Evolutionary conservation across 306 rosid genomes (phyloP), one percentile per base, ranked within the genome.

Genomic region (Myrica gale): DNA sequence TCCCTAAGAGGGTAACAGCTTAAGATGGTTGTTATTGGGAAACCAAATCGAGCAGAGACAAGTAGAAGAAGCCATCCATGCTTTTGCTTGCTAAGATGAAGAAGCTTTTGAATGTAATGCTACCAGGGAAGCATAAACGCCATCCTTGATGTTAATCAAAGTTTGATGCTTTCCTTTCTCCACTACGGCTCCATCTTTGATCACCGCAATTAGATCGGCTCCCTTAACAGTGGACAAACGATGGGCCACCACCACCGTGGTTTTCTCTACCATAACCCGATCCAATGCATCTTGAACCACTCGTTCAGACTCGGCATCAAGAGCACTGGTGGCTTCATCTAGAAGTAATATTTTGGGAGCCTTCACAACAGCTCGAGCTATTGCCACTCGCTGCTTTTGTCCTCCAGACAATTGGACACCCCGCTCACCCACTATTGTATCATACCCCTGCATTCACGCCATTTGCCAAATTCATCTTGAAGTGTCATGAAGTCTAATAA

Each of bases 251-350:
- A 90, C 87, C 6, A 92, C 74, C 0, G 93, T 88, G 70, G 97
- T 92, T 71, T 90, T 81, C 68, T 84, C 55, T 48, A 87, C 80
- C 89, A 82, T 88, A 32, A 88, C 89, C 13, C 75, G 63, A 72
- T 90, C 97, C 13, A 92, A 82, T 48, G 97, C 92, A 85, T 85
- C 91, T 68, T 87, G 97, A 51, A 89, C 97, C 39, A 85, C 83
- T 57, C 85, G 81, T 76, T 92, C 96, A 0, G 96, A 90, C 71
- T 92, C 93, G 0, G 96, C 97, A 69, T 92, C 97, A 26, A 92
- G 93, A 46, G 97, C 96, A 77, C 96, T 88, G 0, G 97, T 89
- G 0, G 97, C 97, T 82, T 91, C 97, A 44, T 91, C 97, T 13
- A 91, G 83, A 9, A 91, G 72, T 42, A 91, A 72, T 60, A 91